A percentile compares a stretch with the other conserved stretches of the same genome.
Evolutionary conservation across 2,329 filamentous ascomycete species (phyloP).

Genomic region (Penicillium sp.): DNA sequence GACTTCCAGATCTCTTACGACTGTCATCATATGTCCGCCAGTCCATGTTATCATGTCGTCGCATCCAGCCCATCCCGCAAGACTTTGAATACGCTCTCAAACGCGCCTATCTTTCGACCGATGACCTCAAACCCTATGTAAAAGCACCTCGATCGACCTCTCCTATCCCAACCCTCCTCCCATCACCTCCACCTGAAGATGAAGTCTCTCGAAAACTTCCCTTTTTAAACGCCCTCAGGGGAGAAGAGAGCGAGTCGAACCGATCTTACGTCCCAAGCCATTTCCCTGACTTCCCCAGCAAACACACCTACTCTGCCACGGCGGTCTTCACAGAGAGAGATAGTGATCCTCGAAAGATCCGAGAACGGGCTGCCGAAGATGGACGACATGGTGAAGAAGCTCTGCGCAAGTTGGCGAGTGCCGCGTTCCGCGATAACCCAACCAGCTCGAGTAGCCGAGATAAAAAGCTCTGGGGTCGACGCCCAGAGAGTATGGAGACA

Average conservation of each 20-base stretch:
- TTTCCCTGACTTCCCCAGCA: constrained; percentile 66
- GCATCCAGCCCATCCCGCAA: constrained; percentile 59
- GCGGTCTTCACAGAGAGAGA: constrained; percentile 63
- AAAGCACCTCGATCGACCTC: constrained; percentile 29
- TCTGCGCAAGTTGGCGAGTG: constrained; percentile 63
- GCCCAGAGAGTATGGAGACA: constrained; percentile 49
- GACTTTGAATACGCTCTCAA: constrained; percentile 60
- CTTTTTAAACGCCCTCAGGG: constrained; percentile 58
- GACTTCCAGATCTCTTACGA: constrained; percentile 56
- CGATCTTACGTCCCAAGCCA: constrained; percentile 62
- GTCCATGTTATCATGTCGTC: constrained; percentile 62
- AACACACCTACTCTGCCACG: constrained; percentile 66
- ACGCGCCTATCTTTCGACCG: constrained; percentile 31
- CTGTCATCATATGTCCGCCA: constrained; percentile 59
- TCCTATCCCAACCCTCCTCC: constrained; percentile 36
- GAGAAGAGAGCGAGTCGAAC: constrained; percentile 50
- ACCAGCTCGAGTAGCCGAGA: constrained; percentile 46
- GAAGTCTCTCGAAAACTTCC: constrained; percentile 39
- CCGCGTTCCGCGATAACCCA: constrained; percentile 48
- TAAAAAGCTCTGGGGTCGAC: constrained; percentile 44
- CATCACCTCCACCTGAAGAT: constrained; percentile 47
- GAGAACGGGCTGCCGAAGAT: constrained; percentile 68
- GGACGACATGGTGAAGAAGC: constrained; percentile 68
- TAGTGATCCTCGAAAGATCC: constrained; percentile 61
- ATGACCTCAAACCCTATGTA: constrained; percentile 41